Percentiles rank a stretch among this genome's conserved stretches.
Evolutionary conservation across 2,329 filamentous ascomycete genomes (phyloP).

Genomic region (Arthrobotrys megalospora): DNA sequence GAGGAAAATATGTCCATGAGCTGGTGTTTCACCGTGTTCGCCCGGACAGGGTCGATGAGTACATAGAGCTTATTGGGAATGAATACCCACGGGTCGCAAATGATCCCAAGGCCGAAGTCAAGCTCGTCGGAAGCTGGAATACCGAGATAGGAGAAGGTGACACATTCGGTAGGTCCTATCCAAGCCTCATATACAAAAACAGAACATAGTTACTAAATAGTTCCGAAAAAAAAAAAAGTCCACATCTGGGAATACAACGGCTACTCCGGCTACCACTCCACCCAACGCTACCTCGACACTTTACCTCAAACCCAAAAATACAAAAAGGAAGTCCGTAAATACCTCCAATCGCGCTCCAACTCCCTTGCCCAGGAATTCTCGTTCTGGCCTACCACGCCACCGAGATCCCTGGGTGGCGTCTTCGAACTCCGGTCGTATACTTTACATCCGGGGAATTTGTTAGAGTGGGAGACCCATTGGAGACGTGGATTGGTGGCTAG

Average conservation of each 20-base stretch:
- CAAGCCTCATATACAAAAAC: constrained; percentile 13
- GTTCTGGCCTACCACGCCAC: constrained; percentile 97
- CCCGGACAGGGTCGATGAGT: constrained; percentile 95
- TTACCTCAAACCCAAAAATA: constrained; percentile 89
- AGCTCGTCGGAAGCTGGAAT: constrained; percentile 97
- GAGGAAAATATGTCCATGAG: constrained; percentile 98
- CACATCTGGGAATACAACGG: constrained; percentile 99
- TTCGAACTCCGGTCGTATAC: constrained; percentile 98
- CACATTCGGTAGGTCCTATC: constrained; percentile 81
- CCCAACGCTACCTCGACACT: constrained; percentile 84
- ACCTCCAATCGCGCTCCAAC: constrained; percentile 86
- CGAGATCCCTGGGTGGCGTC: constrained; percentile 88
- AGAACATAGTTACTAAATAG: constrained; percentile 39
- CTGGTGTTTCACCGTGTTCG: constrained; percentile 97
- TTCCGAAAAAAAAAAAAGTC: constrained; percentile 72
- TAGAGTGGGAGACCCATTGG: constrained; percentile 99
- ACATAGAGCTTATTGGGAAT: constrained; percentile 86
- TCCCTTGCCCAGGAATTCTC: constrained; percentile 99
- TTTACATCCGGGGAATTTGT: constrained; percentile 91
- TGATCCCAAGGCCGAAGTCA: constrained; percentile 89
- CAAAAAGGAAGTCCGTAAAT: constrained; percentile 84
- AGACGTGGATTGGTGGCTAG: constrained; percentile 89
- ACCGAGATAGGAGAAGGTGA: constrained; percentile 98
- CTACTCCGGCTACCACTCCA: constrained; percentile 87
- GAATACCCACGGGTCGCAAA: constrained; percentile 95